These are phyloP conservation scores for Penicillium lividum DNA, from an alignment of 495 filamentous ascomycete species.

Conservation along the genomic window DNA sequence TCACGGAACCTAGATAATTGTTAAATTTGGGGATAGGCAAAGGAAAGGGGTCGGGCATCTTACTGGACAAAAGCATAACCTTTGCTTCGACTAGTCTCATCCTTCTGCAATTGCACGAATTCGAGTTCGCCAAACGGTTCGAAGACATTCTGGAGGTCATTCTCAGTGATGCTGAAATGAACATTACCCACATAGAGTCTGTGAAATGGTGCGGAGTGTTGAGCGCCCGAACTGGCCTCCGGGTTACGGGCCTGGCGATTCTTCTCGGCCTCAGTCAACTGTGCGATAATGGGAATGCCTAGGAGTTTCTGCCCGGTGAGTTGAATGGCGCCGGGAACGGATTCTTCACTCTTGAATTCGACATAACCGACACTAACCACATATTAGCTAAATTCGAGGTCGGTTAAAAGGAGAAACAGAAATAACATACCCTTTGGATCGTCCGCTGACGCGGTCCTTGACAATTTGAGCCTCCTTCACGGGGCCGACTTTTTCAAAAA, in stretches of 20 bases:
- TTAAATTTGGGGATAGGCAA: not conserved
- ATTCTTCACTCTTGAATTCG: constrained; percentile 97
- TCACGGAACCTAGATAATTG: constrained; percentile 72
- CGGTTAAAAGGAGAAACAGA: not conserved
- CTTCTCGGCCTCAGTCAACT: constrained; percentile 98
- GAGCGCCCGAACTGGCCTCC: constrained; percentile 63
- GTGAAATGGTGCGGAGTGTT: constrained; percentile 89
- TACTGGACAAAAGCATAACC: constrained; percentile 99
- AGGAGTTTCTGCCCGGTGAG: constrained; percentile 98
- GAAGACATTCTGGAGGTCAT: constrained; percentile 93
- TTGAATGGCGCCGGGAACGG: constrained; percentile 89
- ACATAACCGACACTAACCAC: constrained; percentile 89
- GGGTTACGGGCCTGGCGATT: constrained; percentile 93
- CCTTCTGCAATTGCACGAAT: constrained; percentile 95
- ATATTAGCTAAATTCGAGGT: constrained; percentile 13
- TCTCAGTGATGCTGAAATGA: constrained; percentile 99
- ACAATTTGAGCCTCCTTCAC: constrained; percentile 99
- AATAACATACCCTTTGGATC: constrained; percentile 87
- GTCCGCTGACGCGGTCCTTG: constrained; percentile 94
- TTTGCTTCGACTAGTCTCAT: constrained; percentile 84
- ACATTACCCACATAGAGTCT: constrained; percentile 99
- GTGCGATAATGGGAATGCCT: constrained; percentile 98
- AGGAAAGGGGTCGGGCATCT: constrained; percentile 39
- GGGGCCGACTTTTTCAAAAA: constrained; percentile 94
- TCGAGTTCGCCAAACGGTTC: constrained; percentile 98